Percentiles rank a stretch among this genome's conserved stretches.
phyloP scores from a whole-genome alignment of 306 rosid genomes.

The Ammopiptanthus mongolicus region DNA sequence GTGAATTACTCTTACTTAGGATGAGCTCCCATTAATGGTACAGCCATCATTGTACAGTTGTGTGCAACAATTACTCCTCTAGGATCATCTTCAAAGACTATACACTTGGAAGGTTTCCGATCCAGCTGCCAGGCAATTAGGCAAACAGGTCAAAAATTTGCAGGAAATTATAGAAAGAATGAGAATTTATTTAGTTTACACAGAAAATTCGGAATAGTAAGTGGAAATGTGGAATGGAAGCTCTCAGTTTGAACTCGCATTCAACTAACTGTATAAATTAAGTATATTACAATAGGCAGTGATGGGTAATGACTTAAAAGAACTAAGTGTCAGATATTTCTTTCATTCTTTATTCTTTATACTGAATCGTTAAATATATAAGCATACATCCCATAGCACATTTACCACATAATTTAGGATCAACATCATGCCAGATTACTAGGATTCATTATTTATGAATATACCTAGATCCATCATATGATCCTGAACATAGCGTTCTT shows the following conservation, averaged over 20 bases:
- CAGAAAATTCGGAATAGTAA: neutral
- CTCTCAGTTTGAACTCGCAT: neutral
- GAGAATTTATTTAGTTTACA: neutral
- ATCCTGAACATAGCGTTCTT: no score
- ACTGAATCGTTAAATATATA: no score
- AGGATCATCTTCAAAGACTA: constrained; percentile 98
- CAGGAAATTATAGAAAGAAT: neutral
- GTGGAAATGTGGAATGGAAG: neutral
- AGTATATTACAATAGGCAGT: neutral
- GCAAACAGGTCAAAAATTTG: constrained; percentile 11
- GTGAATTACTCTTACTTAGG: constrained; percentile 64
- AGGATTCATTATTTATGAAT: no score
- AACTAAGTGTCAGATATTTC: no score
- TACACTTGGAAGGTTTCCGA: constrained; percentile 92
- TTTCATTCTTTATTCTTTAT: no score
- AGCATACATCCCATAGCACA: no score
- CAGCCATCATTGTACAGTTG: constrained; percentile 98
- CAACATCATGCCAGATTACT: no score
- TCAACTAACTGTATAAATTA: neutral
- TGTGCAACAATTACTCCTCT: constrained; percentile 95
- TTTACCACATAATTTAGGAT: no score
- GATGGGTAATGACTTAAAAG: neutral
- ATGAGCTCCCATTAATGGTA: constrained; percentile 80
- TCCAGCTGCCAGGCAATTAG: constrained; percentile 58
- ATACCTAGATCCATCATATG: no score